Evolutionary conservation across 139 green algal species (phyloP).

Genomic region (Raphidocelis subcapitata): DNA sequence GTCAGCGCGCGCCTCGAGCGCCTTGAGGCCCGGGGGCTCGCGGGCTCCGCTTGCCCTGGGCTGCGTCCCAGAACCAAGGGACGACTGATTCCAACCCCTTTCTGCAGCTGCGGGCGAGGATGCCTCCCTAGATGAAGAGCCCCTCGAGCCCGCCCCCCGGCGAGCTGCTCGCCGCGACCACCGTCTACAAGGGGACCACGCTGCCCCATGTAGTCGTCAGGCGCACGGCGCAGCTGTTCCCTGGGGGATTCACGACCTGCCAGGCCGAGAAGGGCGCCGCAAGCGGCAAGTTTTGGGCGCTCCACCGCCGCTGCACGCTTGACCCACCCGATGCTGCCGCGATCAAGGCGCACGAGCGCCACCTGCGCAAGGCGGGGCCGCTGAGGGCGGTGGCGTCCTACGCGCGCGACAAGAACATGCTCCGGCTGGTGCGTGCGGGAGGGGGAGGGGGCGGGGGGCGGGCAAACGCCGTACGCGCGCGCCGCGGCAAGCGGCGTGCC

Average conservation of each 20-base stretch:
- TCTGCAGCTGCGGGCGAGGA: too few species aligned
- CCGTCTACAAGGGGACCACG: slow-evolving; percentile 20
- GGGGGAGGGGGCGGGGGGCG: too few species aligned
- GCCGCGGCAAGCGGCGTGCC: too few species aligned
- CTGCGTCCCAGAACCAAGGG: too few species aligned
- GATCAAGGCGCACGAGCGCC: slow-evolving; percentile 20
- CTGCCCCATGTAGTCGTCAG: slow-evolving; percentile 18
- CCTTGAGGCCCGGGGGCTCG: too few species aligned
- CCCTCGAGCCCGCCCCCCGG: too few species aligned
- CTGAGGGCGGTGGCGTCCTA: slow-evolving; percentile 23
- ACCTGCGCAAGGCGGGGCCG: slow-evolving; percentile 22
- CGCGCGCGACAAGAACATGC: slow-evolving; percentile 26
- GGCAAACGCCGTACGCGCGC: too few species aligned
- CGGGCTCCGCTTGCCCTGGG: too few species aligned
- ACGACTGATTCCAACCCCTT: too few species aligned
- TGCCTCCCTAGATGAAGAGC: too few species aligned
- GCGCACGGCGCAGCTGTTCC: background rate
- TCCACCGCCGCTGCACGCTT: slow-evolving; percentile 10
- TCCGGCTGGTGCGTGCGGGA: slow-evolving; percentile 11
- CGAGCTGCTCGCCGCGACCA: too few species aligned
- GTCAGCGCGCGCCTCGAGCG: too few species aligned
- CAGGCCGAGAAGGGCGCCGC: slow-evolving; percentile 12
- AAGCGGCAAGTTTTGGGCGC: slow-evolving; percentile 11
- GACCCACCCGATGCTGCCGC: slow-evolving; percentile 1
- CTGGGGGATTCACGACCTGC: slow-evolving; percentile 7